phyloP scores from a whole-genome alignment of 164 flowering plant genomes.

The Platanus orientalis region DNA sequence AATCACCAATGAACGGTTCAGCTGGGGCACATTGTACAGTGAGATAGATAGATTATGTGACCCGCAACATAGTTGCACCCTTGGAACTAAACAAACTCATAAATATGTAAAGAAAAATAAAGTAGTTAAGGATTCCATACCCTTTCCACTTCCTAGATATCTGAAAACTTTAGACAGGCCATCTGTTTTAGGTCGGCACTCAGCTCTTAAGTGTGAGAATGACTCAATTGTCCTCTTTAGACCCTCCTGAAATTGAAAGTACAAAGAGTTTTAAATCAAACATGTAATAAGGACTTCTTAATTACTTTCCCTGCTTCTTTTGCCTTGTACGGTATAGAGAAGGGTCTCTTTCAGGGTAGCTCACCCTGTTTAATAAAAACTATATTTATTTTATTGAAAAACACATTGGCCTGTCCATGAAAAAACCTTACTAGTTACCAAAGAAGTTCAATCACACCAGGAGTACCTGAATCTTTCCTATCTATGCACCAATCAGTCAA shows the following conservation, averaged over 20 bases:
- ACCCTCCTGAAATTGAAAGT: slow-evolving; percentile 62
- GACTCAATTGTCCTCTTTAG: slow-evolving; percentile 72
- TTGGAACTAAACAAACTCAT: background rate
- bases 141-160: slow-evolving; percentile 72
- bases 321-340: too few species aligned
- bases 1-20: too few species aligned
- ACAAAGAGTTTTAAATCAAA: slow-evolving; percentile 9
- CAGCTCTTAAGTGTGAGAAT: slow-evolving; percentile 72
- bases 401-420: too few species aligned
- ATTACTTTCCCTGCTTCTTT: too few species aligned
- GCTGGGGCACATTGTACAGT: background rate
- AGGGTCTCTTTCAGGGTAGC: too few species aligned
- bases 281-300: background rate
- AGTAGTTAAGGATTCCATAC: slow-evolving; percentile 30
- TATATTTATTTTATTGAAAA: too few species aligned
- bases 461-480: too few species aligned
- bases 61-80: too few species aligned
- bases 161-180: slow-evolving; percentile 75
- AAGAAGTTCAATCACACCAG: too few species aligned
- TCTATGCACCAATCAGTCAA: background rate
- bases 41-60: too few species aligned
- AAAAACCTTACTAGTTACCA: background rate
- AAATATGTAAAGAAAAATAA: background rate
- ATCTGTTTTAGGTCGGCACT: slow-evolving; percentile 39
- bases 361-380: too few species aligned